Base-by-base conservation (phyloP, 805 yeast genomes). In the Wickerhamomyces rabaulensis region DNA sequence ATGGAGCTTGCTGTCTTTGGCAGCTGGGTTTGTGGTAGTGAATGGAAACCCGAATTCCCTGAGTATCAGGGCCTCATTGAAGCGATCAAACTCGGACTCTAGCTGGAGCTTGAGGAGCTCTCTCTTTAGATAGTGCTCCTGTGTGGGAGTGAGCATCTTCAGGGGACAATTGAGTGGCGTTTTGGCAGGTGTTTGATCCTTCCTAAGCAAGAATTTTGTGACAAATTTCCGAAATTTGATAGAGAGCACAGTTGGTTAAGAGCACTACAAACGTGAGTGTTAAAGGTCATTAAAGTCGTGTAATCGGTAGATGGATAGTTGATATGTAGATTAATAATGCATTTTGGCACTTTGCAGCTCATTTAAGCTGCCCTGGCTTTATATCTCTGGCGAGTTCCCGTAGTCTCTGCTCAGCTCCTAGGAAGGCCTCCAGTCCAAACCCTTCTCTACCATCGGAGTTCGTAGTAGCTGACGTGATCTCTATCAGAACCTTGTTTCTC, bases 61-160 rank as follows among this genome's bases (percentile, higher is more conserved):
- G 37, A 92, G 69, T 12, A 90, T 83, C 17, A 76, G 68, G 27
- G 80, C 78, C 49, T 80, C 79, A 50, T 81, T 76, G 37, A 90
- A 65, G 20, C 62, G 63, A 25, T 70, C 76, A 38, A 89, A 69
- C 62, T 92, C 99, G 6, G 71, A 60, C 12, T 74, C 71, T 27
- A 90, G 66, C 58, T 86, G 78, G 12, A 75, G 69, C 51, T 78
- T 75, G 23, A 92, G 67, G 16, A 92, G 71, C 65, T 87, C 91
- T 57, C 95, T 80, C 64, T 92, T 92, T 45, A 94, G 73, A 63
- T 85, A 87, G 59, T 92, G 97, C 64, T 89, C 96, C 62, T 91
- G 88, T 0, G 77, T 71, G 3, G 91, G 79, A 13, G 79, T 65
- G 41, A 84, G 45, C 13, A 7, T 33, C 16, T 27, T 27, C n/a